Conservation (phyloP, 331 rosid species). For the Ulmus americana region DNA sequence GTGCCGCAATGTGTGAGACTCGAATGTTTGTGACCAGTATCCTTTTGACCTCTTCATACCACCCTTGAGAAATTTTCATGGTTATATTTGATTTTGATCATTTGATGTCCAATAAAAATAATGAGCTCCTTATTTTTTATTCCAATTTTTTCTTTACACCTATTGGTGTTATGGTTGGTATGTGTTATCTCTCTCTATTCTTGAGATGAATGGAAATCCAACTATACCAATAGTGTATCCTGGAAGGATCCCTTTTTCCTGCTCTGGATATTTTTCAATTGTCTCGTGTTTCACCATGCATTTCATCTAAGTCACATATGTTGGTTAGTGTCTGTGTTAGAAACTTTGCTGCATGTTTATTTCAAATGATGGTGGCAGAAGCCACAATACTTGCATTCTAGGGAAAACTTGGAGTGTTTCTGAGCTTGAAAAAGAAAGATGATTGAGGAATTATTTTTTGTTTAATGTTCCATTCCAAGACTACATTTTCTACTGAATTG, state of each 20-base stretch:
- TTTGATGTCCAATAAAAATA: no score
- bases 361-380: no score
- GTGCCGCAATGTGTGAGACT: constrained; percentile 68
- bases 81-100: background rate
- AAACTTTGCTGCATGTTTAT: background rate
- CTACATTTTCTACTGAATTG: no score
- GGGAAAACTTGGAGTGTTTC: no score
- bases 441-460: no score
- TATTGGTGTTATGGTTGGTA: background rate
- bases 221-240: background rate
- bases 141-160: no score
- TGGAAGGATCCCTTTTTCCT: background rate
- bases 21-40: constrained; percentile 94
- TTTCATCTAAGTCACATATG: background rate
- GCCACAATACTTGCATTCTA: no score
- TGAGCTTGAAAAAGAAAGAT: no score
- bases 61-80: background rate
- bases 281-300: background rate
- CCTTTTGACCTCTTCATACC: constrained; percentile 32
- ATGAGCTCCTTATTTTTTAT: no score
- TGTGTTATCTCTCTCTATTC: background rate
- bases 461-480: no score
- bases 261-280: background rate
- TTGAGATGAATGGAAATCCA: background rate
- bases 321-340: background rate